These are phyloP conservation scores for Pseudopediastrum boryanum DNA, from an alignment of 139 green algal species.

Conservation along the genomic window DNA sequence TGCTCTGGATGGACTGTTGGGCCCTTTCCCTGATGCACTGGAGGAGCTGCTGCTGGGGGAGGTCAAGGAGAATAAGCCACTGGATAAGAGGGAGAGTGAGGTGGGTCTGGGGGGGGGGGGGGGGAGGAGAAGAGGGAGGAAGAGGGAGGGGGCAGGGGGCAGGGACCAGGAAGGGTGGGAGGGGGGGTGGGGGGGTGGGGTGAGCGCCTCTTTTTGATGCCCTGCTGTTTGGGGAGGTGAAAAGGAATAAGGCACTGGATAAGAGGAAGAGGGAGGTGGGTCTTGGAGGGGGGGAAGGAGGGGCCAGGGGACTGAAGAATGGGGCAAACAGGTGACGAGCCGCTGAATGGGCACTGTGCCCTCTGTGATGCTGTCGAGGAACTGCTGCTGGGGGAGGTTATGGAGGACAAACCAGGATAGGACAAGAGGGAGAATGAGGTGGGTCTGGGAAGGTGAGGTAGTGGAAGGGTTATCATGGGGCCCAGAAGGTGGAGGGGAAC, in stretches of 20 bases:
- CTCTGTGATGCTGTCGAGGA: too few species aligned
- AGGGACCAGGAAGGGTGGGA: too few species aligned
- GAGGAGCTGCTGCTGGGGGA: slow-evolving; percentile 69
- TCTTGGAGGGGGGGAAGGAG: background rate
- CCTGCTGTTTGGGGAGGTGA: slow-evolving; percentile 64
- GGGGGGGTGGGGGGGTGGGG: too few species aligned
- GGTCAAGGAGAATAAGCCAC: slow-evolving; percentile 22
- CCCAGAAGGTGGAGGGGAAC: too few species aligned
- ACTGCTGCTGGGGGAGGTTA: slow-evolving; percentile 64
- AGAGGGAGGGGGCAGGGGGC: too few species aligned
- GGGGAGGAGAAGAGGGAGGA: too few species aligned
- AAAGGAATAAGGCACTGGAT: slow-evolving; percentile 30
- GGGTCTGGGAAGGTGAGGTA: background rate
- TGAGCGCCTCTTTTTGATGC: too few species aligned
- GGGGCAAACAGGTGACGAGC: too few species aligned
- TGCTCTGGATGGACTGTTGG: slow-evolving; percentile 72
- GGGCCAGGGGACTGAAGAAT: too few species aligned
- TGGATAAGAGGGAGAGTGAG: slow-evolving; percentile 55
- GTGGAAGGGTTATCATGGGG: too few species aligned
- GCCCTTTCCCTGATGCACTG: slow-evolving; percentile 70
- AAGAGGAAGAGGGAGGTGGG: slow-evolving; percentile 56
- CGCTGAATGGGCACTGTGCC: too few species aligned
- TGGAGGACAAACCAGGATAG: slow-evolving; percentile 10
- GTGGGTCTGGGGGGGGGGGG: slow-evolving; percentile 14
- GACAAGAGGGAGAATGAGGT: slow-evolving; percentile 59